Evolutionary conservation across 768 basidiomycete species (phyloP).

Genomic region (Xerocomus brunneocitrinus): DNA sequence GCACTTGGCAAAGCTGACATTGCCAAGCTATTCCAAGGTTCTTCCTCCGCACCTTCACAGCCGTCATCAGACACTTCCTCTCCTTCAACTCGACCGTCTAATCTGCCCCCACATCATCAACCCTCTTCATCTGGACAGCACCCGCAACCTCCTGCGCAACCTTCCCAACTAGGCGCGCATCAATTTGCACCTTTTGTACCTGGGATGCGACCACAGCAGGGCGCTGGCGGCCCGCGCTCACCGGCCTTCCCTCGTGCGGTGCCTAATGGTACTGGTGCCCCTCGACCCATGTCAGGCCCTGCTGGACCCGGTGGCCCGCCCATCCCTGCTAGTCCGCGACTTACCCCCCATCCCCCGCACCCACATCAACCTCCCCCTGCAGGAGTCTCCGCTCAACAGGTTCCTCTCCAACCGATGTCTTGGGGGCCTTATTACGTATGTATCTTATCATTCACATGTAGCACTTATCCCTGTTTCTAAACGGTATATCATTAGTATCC

Average conservation of each 20-base stretch:
- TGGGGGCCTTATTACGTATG: constrained; percentile 59
- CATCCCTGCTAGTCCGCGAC: constrained; percentile 59
- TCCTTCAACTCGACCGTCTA: constrained; percentile 50
- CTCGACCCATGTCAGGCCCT: constrained; percentile 45
- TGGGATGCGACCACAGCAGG: constrained; percentile 41
- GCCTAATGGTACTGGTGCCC: constrained; percentile 51
- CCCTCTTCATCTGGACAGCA: constrained; percentile 35
- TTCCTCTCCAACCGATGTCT: constrained; percentile 36
- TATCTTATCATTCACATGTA: constrained; percentile 11
- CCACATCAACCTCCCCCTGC: constrained; percentile 53
- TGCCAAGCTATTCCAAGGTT: constrained; percentile 38
- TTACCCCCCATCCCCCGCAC: constrained; percentile 45
- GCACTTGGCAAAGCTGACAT: constrained; percentile 35
- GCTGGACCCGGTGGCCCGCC: constrained; percentile 53
- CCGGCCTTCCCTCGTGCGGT: constrained; percentile 60
- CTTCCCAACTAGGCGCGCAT: constrained; percentile 42
- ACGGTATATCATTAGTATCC: constrained; percentile 33
- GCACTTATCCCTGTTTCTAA: not conserved
- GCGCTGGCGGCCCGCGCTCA: constrained; percentile 57
- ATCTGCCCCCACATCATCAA: constrained; percentile 46
- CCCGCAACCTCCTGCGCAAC: constrained; percentile 35
- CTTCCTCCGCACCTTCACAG: constrained; percentile 39
- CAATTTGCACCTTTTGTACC: constrained; percentile 49
- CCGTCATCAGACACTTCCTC: constrained; percentile 53
- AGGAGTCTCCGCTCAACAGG: constrained; percentile 44